Evolutionary conservation across 2,329 filamentous ascomycete genomes (phyloP).

Genomic region (Colletotrichum lentis): DNA sequence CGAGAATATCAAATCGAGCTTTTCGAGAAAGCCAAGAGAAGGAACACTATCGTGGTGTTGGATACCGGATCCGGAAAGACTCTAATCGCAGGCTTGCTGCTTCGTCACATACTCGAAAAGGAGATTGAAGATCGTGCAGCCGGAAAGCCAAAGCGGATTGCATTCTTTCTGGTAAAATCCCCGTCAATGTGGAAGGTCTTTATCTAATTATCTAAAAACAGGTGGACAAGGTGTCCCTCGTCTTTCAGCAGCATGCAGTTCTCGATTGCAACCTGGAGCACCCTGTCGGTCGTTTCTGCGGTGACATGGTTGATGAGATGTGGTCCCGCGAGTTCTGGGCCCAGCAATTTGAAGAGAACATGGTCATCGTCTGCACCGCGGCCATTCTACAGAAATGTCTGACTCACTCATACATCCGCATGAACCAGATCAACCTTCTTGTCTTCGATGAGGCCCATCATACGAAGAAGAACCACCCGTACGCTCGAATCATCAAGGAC

Average conservation of each 20-base stretch:
- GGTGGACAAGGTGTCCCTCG: conserved; percentile 88
- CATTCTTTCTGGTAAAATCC: conserved; percentile 79
- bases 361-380: conserved; percentile 91
- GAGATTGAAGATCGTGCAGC: conserved; percentile 75
- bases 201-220: conserved; percentile 42
- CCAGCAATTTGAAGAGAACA: conserved; percentile 67
- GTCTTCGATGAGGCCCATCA: conserved; percentile 98
- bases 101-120: conserved; percentile 77
- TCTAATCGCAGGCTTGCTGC: conserved; percentile 87
- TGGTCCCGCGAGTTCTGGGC: conserved; percentile 59
- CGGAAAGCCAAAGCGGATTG: conserved; percentile 69
- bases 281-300: conserved; percentile 74
- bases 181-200: background rate
- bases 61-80: conserved; percentile 98
- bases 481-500: conserved; percentile 88
- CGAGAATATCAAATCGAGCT: conserved; percentile 92
- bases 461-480: conserved; percentile 91
- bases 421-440: conserved; percentile 85
- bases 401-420: conserved; percentile 78
- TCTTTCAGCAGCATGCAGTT: conserved; percentile 87
- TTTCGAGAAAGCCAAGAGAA: conserved; percentile 83
- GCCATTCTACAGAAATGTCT: conserved; percentile 84
- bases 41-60: conserved; percentile 91
- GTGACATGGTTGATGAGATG: conserved; percentile 64
- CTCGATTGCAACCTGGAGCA: conserved; percentile 83